Evolutionary conservation across 1,284 basidiomycete species (phyloP).

Genomic region (Phylloboletellus chloephorus): DNA sequence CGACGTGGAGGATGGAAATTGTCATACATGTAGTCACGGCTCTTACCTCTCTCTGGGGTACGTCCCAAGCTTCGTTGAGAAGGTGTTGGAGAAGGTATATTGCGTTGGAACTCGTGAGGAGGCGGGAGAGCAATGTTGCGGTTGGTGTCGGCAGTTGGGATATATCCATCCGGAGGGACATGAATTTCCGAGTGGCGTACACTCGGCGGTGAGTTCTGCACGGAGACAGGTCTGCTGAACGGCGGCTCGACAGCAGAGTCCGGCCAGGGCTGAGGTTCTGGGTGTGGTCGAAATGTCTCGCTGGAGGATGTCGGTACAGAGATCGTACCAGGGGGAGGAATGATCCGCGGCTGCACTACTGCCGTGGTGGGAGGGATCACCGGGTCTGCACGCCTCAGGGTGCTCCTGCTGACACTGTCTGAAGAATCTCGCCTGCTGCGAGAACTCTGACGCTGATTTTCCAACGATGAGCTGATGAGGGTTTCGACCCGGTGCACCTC

Average conservation of each 20-base stretch:
- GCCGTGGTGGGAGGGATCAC: conserved; percentile 10
- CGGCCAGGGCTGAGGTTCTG: conserved; percentile 20
- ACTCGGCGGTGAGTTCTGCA: conserved; percentile 18
- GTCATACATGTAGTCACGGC: conserved; percentile 25
- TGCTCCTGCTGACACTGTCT: conserved; percentile 14
- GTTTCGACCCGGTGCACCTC: conserved; percentile 26
- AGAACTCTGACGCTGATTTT: conserved; percentile 16
- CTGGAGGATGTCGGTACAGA: conserved; percentile 13
- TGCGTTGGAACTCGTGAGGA: conserved; percentile 26
- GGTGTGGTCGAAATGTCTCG: conserved; percentile 17
- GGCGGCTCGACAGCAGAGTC: conserved; percentile 11
- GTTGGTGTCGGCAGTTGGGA: conserved; percentile 22
- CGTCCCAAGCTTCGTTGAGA: conserved; percentile 22
- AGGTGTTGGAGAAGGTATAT: conserved; percentile 27
- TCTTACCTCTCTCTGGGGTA: conserved; percentile 19
- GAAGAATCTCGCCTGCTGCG: conserved; percentile 18
- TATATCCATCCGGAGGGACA: conserved; percentile 26
- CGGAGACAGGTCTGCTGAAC: conserved; percentile 15
- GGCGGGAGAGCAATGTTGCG: conserved; percentile 28
- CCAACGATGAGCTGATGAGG: conserved; percentile 17
- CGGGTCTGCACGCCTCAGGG: conserved; percentile 13
- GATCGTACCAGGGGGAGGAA: conserved; percentile 6
- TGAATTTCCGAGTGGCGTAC: conserved; percentile 13
- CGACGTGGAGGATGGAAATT: conserved; percentile 20
- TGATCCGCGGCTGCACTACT: conserved; percentile 11